Percentiles rank a stretch among this genome's conserved stretches.
phyloP scores from a whole-genome alignment of 129 eudicot genomes.

The Pulicaria dysenterica region DNA sequence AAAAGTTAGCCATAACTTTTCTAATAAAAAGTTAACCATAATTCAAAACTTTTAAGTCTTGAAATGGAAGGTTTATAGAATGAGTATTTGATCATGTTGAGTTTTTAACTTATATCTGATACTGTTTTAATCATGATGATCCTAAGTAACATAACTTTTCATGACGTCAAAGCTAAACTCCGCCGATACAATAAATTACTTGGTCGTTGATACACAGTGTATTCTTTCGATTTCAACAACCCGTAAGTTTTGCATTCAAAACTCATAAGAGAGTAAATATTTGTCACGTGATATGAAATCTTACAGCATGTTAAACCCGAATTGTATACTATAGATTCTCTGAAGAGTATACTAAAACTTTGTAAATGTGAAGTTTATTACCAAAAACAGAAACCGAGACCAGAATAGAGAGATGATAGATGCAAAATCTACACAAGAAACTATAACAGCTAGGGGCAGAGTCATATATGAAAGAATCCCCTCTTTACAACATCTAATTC shows the following conservation, averaged over 20 bases:
- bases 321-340: slow-evolving; percentile 9
- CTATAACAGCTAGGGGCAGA: slow-evolving; percentile 15
- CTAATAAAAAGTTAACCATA: no score
- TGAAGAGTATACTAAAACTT: neutral
- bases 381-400: slow-evolving; percentile 12
- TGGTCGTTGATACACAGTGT: no score
- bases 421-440: slow-evolving; percentile 34
- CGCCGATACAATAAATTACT: no score
- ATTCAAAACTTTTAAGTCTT: no score
- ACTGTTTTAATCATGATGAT: no score
- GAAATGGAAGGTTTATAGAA: no score
- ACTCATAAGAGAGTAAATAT: neutral
- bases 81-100: no score
- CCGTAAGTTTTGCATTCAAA: neutral
- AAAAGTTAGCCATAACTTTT: no score
- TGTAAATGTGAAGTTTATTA: slow-evolving; percentile 27
- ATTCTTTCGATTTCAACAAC: neutral
- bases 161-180: no score
- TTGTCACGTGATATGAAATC: neutral
- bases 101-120: no score
- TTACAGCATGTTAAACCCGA: neutral
- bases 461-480: slow-evolving; percentile 30
- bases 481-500: slow-evolving; percentile 53
- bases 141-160: no score
- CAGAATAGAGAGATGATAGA: slow-evolving; percentile 30